A percentile compares a stretch with the other conserved stretches of the same genome.
Evolutionary conservation across 2,329 filamentous ascomycete genomes (phyloP).

Genomic region (Penicillium expansum): DNA sequence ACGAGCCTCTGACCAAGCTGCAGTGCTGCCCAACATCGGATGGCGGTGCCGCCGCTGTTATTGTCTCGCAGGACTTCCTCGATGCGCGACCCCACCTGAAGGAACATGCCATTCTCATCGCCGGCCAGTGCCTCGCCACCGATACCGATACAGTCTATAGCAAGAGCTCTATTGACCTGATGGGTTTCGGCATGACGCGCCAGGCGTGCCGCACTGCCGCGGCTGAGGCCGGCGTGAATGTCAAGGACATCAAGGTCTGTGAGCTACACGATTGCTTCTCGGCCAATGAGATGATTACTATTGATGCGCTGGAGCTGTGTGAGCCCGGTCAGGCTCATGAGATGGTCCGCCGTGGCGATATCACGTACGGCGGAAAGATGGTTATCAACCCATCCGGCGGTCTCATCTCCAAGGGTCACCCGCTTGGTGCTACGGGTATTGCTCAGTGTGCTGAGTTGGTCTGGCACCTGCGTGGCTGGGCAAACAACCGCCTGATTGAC

Average conservation of each 20-base stretch:
- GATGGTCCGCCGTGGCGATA: conserved; percentile 79
- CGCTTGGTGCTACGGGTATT: conserved; percentile 88
- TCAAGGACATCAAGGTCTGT: conserved; percentile 73
- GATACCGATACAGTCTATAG: conserved; percentile 79
- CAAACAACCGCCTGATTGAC: conserved; percentile 75
- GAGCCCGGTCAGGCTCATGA: conserved; percentile 85
- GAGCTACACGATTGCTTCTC: conserved; percentile 98
- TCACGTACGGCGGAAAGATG: conserved; percentile 80
- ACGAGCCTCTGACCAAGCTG: conserved; percentile 89
- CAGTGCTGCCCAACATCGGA: conserved; percentile 98
- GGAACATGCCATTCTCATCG: conserved; percentile 80
- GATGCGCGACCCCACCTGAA: conserved; percentile 78
- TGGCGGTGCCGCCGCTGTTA: conserved; percentile 80
- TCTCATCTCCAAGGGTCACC: conserved; percentile 93
- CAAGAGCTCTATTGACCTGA: conserved; percentile 75
- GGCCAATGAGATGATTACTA: conserved; percentile 86
- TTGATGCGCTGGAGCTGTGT: conserved; percentile 80
- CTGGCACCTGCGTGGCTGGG: conserved; percentile 95
- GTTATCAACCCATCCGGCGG: conserved; percentile 93
- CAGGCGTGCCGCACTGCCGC: conserved; percentile 68
- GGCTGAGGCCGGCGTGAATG: conserved; percentile 62
- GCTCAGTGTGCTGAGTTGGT: conserved; percentile 93
- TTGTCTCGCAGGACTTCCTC: conserved; percentile 87
- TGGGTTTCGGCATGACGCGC: conserved; percentile 83
- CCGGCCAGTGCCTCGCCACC: conserved; percentile 83